These are phyloP conservation scores for Rhizophora apiculata DNA, from an alignment of 345 rosid species.

Conservation along the genomic window DNA sequence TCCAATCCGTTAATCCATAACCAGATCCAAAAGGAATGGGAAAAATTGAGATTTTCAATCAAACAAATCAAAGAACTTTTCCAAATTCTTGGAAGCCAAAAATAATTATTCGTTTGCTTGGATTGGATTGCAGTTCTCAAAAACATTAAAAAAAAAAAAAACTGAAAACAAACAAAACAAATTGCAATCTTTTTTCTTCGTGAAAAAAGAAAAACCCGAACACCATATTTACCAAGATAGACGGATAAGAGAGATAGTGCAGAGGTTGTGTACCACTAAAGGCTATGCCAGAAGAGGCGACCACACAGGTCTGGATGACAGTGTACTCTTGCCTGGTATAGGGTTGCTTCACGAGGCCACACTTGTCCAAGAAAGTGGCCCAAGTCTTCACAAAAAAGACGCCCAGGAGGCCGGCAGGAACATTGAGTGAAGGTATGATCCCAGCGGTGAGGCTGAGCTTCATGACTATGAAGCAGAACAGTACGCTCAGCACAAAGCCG, in stretches of 20 bases:
- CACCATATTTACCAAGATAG: neutral
- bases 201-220: neutral
- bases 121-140: too few relatives aligned
- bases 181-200: too few relatives aligned
- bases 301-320: slow-evolving; percentile 25
- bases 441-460: slow-evolving; percentile 27
- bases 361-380: slow-evolving; percentile 9
- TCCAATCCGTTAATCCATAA: too few relatives aligned
- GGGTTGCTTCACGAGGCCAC: slow-evolving; percentile 12
- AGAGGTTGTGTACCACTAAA: slow-evolving; percentile 15
- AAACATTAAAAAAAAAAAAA: too few relatives aligned
- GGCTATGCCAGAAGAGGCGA: slow-evolving; percentile 29
- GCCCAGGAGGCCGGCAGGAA: slow-evolving; percentile 25
- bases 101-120: too few relatives aligned
- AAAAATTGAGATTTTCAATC: too few relatives aligned
- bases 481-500: slow-evolving; percentile 17
- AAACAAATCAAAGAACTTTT: too few relatives aligned
- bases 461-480: slow-evolving; percentile 25
- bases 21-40: too few relatives aligned
- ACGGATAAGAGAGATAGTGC: neutral
- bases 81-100: too few relatives aligned
- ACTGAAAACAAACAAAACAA: too few relatives aligned
- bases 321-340: slow-evolving; percentile 26
- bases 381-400: slow-evolving; percentile 26
- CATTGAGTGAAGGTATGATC: slow-evolving; percentile 23